phyloP scores from a whole-genome alignment of 2,329 filamentous ascomycete genomes.

The Paraphoma sp. region DNA sequence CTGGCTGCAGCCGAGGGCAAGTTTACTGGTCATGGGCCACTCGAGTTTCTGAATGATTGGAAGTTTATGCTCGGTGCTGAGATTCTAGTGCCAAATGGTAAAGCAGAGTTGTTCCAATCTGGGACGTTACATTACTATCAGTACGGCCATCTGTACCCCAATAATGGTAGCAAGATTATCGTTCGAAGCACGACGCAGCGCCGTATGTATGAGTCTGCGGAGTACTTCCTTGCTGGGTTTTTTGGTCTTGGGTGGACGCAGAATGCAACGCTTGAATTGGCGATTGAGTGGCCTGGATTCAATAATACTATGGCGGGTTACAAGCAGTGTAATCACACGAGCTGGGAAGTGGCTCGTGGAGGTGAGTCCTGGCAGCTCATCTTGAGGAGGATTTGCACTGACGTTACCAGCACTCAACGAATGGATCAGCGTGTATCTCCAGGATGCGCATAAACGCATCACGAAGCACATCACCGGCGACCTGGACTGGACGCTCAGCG shows the following conservation, averaged over 20 bases:
- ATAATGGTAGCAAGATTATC: constrained; percentile 74
- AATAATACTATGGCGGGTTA: constrained; percentile 77
- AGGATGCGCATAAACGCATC: constrained; percentile 68
- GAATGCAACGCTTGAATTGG: constrained; percentile 74
- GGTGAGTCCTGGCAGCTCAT: constrained; percentile 47
- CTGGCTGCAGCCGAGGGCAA: constrained; percentile 62
- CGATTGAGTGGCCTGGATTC: constrained; percentile 68
- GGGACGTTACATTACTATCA: constrained; percentile 75
- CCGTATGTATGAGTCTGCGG: constrained; percentile 77
- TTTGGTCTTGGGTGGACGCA: constrained; percentile 77
- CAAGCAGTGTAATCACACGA: constrained; percentile 69
- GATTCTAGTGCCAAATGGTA: constrained; percentile 74
- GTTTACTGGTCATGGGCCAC: constrained; percentile 62
- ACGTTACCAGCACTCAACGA: constrained; percentile 56
- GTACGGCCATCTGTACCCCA: constrained; percentile 71
- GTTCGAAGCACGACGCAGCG: constrained; percentile 78
- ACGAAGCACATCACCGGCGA: constrained; percentile 55
- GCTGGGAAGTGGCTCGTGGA: constrained; percentile 53
- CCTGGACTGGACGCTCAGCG: constrained; percentile 43
- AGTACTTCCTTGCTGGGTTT: constrained; percentile 81
- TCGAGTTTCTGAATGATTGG: constrained; percentile 75
- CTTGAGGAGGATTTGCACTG: constrained; percentile 1
- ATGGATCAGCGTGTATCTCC: constrained; percentile 72
- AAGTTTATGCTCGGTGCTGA: constrained; percentile 72
- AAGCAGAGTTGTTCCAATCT: constrained; percentile 75